Conservation (phyloP, 176 grass and related monocot genomes). For the Zizania latifolia region DNA sequence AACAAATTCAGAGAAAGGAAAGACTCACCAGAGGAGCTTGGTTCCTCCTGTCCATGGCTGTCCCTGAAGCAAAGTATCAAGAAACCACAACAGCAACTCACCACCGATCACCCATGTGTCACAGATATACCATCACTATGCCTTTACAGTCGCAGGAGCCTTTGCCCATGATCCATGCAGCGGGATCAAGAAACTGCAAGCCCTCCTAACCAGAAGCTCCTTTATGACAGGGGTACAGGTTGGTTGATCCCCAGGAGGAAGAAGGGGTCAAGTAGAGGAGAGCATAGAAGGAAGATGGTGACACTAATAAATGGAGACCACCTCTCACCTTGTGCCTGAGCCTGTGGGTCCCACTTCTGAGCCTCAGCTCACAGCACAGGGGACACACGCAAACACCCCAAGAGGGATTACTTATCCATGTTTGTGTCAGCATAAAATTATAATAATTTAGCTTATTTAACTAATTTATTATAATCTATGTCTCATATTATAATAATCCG, state of each 20-base stretch:
- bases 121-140: background rate
- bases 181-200: background rate
- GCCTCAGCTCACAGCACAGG: background rate
- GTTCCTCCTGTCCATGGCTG: slow-evolving; percentile 46
- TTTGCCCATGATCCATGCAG: background rate
- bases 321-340: slow-evolving; percentile 7
- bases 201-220: slow-evolving; percentile 8
- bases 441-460: too few species aligned
- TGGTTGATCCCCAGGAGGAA: background rate
- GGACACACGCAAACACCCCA: too few species aligned
- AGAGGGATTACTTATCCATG: too few species aligned
- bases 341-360: background rate
- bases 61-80: slow-evolving; percentile 30
- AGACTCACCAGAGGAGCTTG: slow-evolving; percentile 56
- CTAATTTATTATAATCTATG: too few species aligned
- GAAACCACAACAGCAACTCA: background rate
- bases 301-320: background rate
- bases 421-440: too few species aligned
- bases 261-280: too few species aligned
- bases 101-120: background rate
- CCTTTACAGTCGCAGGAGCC: background rate
- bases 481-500: too few species aligned
- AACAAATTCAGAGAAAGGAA: background rate
- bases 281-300: background rate
- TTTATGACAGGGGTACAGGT: background rate